Evolutionary conservation across 441 rosid species (phyloP).

Genomic region (Heliophila coronopifolia): DNA sequence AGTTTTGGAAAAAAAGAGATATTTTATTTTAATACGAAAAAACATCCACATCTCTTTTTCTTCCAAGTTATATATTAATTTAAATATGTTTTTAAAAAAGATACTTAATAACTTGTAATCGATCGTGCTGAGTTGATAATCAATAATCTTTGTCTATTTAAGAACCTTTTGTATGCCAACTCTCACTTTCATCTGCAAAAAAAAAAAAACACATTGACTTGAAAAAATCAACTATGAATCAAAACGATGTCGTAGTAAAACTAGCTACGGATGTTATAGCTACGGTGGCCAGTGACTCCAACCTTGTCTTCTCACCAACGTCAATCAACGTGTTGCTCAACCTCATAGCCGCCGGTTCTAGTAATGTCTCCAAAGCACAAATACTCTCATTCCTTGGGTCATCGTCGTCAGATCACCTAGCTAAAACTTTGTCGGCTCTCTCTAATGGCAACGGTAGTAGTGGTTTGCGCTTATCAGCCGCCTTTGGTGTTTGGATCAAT

Average conservation of each 20-base stretch:
- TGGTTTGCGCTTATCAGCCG: conserved; percentile 56
- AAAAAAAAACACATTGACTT: too few relatives aligned
- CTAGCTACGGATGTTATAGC: conserved; percentile 39
- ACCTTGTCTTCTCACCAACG: conserved; percentile 71
- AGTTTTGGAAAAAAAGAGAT: too few relatives aligned
- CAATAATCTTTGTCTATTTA: too few relatives aligned
- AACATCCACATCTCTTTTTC: too few relatives aligned
- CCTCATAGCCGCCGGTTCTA: conserved; percentile 62
- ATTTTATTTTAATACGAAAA: too few relatives aligned
- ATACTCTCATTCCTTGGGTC: conserved; percentile 69
- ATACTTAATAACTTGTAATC: too few relatives aligned
- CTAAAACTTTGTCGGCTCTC: conserved; percentile 46
- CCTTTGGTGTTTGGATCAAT: conserved; percentile 73
- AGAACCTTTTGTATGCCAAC: too few relatives aligned
- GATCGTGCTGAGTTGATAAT: too few relatives aligned
- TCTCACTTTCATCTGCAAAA: too few relatives aligned
- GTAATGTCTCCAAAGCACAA: conserved; percentile 56
- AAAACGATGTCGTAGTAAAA: conserved; percentile 46
- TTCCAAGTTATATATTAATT: too few relatives aligned
- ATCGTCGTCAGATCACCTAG: conserved; percentile 50
- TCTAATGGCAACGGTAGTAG: conserved; percentile 60
- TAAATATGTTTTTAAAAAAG: too few relatives aligned
- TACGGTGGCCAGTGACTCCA: conserved; percentile 36
- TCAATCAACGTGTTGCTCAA: conserved; percentile 69
- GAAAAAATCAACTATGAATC: too few relatives aligned